Percentiles rank a stretch among this genome's conserved stretches.
phyloP scores from a whole-genome alignment of 1,284 basidiomycete genomes.

The Ganoderma lingzhi region DNA sequence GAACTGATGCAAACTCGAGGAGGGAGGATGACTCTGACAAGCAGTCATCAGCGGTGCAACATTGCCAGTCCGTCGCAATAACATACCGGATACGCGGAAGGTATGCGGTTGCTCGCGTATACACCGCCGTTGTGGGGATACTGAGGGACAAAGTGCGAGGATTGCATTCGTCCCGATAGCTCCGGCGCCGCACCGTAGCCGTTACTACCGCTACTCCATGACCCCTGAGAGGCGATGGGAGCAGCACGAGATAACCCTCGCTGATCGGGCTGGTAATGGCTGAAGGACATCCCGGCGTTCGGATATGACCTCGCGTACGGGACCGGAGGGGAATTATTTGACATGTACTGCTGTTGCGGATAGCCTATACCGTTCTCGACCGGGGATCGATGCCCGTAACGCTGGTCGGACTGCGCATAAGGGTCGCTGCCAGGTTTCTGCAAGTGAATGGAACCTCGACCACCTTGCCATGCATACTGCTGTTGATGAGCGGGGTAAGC shows the following conservation, averaged over 20 bases:
- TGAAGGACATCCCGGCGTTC: constrained; percentile 28
- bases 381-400: constrained; percentile 28
- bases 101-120: constrained; percentile 24
- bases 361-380: constrained; percentile 31
- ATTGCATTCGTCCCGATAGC: constrained; percentile 23
- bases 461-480: constrained; percentile 27
- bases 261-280: constrained; percentile 36
- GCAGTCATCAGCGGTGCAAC: not conserved
- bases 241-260: constrained; percentile 28
- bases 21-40: constrained; percentile 20
- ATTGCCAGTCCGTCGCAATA: no score
- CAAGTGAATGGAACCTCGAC: constrained; percentile 18
- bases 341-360: constrained; percentile 28
- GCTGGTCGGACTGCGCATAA: constrained; percentile 31
- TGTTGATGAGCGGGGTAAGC: constrained; percentile 24
- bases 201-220: constrained; percentile 23
- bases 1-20: constrained; percentile 21
- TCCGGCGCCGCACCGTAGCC: constrained; percentile 27
- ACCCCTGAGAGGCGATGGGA: constrained; percentile 16
- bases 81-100: constrained; percentile 32
- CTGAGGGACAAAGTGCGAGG: constrained; percentile 28
- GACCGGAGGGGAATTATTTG: constrained; percentile 15
- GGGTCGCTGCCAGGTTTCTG: constrained; percentile 28
- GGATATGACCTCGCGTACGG: constrained; percentile 32
- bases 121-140: constrained; percentile 26